Evolutionary conservation across 2,329 filamentous ascomycete genomes (phyloP).

Genomic region (Monosporascus sp.): DNA sequence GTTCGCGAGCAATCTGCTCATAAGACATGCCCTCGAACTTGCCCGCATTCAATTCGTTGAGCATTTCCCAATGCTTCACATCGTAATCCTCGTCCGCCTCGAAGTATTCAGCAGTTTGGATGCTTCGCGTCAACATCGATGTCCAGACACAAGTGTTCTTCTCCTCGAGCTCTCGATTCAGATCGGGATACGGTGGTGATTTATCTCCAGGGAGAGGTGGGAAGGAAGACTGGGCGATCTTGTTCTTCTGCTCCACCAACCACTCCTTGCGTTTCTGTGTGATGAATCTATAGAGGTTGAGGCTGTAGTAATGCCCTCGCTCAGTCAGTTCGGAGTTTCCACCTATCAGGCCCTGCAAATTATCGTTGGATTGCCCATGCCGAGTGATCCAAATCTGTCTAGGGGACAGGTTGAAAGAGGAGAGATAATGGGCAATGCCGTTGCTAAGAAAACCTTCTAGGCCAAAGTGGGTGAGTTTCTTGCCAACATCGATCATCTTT

Average conservation of each 20-base stretch:
- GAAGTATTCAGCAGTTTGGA: slow-evolving; percentile 85
- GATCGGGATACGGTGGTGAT: slow-evolving; percentile 91
- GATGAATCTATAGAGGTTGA: slow-evolving; percentile 78
- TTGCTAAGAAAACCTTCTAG: slow-evolving; percentile 88
- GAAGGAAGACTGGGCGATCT: slow-evolving; percentile 71
- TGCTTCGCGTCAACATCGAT: slow-evolving; percentile 87
- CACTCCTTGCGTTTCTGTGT: slow-evolving; percentile 74
- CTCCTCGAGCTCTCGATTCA: slow-evolving; percentile 61
- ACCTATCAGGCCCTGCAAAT: slow-evolving; percentile 81
- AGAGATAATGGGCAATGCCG: slow-evolving; percentile 88
- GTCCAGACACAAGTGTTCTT: slow-evolving; percentile 99
- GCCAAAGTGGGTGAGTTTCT: slow-evolving; percentile 87
- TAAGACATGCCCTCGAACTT: slow-evolving; percentile 95
- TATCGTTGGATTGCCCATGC: slow-evolving; percentile 88
- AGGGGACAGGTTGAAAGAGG: slow-evolving; percentile 94
- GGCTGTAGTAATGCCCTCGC: slow-evolving; percentile 74
- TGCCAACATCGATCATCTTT: slow-evolving; percentile 91
- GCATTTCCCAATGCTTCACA: slow-evolving; percentile 95
- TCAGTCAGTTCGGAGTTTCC: slow-evolving; percentile 79
- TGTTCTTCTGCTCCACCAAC: slow-evolving; percentile 77
- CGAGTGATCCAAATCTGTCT: slow-evolving; percentile 97
- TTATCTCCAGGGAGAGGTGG: slow-evolving; percentile 88
- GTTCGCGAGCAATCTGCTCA: slow-evolving; percentile 74
- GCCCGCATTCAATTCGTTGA: slow-evolving; percentile 93
- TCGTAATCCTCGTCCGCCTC: slow-evolving; percentile 90